Base-by-base conservation (phyloP, 164 flowering plant species). In the Berberis thunbergii region DNA sequence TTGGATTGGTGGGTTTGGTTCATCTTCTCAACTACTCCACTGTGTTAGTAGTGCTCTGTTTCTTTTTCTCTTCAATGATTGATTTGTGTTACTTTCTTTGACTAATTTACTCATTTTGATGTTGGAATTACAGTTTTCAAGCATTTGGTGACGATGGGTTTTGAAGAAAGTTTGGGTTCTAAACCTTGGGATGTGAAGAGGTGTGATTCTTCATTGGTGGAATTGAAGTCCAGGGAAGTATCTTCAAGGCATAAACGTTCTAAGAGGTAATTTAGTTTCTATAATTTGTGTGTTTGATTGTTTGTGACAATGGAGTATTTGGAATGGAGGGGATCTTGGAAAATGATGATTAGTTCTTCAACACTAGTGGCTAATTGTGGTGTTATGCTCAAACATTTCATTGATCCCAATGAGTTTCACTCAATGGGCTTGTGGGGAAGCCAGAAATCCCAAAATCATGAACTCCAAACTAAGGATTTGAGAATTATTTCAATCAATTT, bases 231-330 rank as follows among this genome's bases (percentile, higher is more conserved):
- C 64, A 74, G 73, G 77, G 81, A 75, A 64, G 62, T 45, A 48
- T 55, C 67, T 62, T 65, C 83, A 68, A 69, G 59, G 56, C 86
- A 84, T 67, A 75, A 65, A 68, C 80, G 76, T 9, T 81, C 82
- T 46, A 70, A 65, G 67, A 83, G 86, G 83, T 79, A 67, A 26
- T 26, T 26, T 53, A 61, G 59, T 6, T 42, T 4, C 45, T 60
- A 13, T 26, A 26, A 11, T 39, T 45, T 57, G 49, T 60, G 40
- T 43, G 3, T 55, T 67, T 50, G 2, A 48, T 43, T 44, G 7
- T 60, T 65, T 63, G 12, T 60, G 6, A 3, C 57, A 39, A 12
- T 43, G 54, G 42, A 5, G 49, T 2, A 41, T n/a, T 45, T 43
- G 3, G 7, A 26, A 3, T 41, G 44, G 2, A 42, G n/a, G 7